Conservation (phyloP, 495 filamentous ascomycete genomes). For the Cenococcum geophilum region DNA sequence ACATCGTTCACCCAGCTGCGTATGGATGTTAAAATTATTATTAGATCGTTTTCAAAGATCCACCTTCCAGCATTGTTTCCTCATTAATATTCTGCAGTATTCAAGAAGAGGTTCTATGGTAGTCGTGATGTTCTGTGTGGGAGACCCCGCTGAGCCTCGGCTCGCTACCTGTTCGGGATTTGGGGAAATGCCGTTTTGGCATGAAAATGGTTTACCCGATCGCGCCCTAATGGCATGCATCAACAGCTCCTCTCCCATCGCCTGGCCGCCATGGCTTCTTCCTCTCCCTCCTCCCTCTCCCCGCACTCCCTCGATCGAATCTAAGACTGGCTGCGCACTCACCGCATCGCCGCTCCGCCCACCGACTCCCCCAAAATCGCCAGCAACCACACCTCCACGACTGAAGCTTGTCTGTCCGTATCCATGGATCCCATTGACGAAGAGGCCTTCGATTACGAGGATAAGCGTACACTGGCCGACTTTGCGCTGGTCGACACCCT, state of each 20-base stretch:
- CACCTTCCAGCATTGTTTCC: not conserved
- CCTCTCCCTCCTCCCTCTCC: not conserved
- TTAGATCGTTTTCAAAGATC: not conserved
- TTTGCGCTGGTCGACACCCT: slow-evolving; percentile 9
- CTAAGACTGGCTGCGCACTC: slow-evolving; percentile 1
- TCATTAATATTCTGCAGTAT: not conserved
- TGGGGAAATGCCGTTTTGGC: not conserved
- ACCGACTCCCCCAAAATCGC: slow-evolving; percentile 7
- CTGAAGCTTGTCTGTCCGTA: not conserved
- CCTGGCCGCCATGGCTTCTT: slow-evolving; percentile 1
- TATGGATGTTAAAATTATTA: not conserved
- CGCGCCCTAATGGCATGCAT: not conserved
- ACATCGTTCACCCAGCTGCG: not conserved
- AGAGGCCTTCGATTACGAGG: slow-evolving; percentile 4
- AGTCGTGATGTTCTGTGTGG: not conserved
- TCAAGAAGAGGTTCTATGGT: not conserved
- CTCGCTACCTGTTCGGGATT: not conserved
- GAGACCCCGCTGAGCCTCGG: not conserved
- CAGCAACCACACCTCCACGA: not conserved
- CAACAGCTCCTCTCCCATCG: not conserved
- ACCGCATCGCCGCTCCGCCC: slow-evolving; percentile 3
- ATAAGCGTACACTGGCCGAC: slow-evolving; percentile 7
- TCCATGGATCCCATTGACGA: slow-evolving; percentile 1
- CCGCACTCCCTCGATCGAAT: not conserved
- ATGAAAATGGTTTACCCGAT: not conserved